Base-by-base conservation (phyloP, 225 moss, liverwort and hornwort species). In the Antitrichia curtipendula region DNA sequence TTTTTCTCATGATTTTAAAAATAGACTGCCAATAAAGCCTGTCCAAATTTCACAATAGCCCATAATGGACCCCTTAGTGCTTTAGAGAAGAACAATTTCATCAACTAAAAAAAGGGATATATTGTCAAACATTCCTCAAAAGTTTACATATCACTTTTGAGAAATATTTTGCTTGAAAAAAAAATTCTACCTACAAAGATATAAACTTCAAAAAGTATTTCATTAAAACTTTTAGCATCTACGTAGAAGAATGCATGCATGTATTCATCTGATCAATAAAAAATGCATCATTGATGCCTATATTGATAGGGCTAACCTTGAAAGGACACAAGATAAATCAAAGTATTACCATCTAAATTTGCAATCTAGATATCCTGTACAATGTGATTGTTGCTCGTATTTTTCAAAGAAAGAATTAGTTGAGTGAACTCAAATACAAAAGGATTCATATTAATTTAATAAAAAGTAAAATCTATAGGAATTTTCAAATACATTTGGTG, bases 1-100 rank as follows among this genome's bases (percentile, higher is more conserved):
- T 41, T 43, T 71, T 43, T 9, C 3, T 28, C 3, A 9, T 0
- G 3, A 10, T 9, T 28, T 28, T 16, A 28, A 71, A 28, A 2
- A 45, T 8, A 45, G 6, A n/a, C n/a, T 28, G 8, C 28, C 43
- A 72, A 16, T 45, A 28, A 72, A 72, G 10, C 6, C 1, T 45
- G 2, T 1, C 3, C 3, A 72, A 70, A 45, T 45, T 72, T 72
- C 8, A 41, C 6, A 28, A 28, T 16, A 72, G 8, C 1, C 16
- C 3, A 28, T 28, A 45, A 16, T 71, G 10, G 43, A 1, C 6
- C 45, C 17, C 0, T 45, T 28, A 45, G 9, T 72, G 3, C 17
- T 43, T 28, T 16, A 17, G 9, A 2, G 1, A 0, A 28, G 3
- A 28, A 43, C 0, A 5, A 15, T 45, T 72, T 27, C 5, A 28